Evolutionary conservation across 176 grass and related monocot species (phyloP).

Genomic region (Aechmea fasciata): DNA sequence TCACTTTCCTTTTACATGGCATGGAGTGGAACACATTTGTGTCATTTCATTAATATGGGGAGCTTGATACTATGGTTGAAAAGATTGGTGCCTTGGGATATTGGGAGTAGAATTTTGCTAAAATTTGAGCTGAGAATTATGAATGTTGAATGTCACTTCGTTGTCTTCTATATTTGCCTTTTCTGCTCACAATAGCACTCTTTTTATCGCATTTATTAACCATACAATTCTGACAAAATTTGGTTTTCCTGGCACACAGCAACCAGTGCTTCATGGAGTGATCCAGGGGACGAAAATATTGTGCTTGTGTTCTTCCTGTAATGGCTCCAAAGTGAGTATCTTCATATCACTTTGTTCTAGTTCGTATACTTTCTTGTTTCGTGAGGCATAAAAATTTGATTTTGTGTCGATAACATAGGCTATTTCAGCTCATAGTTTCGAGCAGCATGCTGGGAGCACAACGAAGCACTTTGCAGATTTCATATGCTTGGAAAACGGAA

Average conservation of each 20-base stretch:
- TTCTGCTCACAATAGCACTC: no score
- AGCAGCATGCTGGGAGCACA: conserved; percentile 64
- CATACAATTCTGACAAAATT: conserved; percentile 23
- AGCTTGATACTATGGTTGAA: no score
- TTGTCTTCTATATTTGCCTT: no score
- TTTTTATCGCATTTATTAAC: conserved; percentile 1
- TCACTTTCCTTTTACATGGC: no score
- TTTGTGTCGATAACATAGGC: conserved; percentile 24
- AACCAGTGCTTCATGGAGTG: conserved; percentile 41
- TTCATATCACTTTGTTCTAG: not conserved
- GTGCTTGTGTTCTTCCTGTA: conserved; percentile 51
- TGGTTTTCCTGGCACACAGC: conserved; percentile 39
- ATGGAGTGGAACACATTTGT: no score
- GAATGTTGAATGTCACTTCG: no score
- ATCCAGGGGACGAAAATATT: conserved; percentile 39
- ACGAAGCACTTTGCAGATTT: conserved; percentile 64
- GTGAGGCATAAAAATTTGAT: not conserved
- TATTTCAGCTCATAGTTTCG: conserved; percentile 52
- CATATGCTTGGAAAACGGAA: conserved; percentile 61
- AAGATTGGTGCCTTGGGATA: no score
- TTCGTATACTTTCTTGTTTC: not conserved
- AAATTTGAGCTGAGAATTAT: no score
- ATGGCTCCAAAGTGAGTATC: conserved; percentile 45
- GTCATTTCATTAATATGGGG: no score
- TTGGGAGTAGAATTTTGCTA: no score